Percentiles rank a stretch among this genome's conserved stretches.
Evolutionary conservation across 2,329 filamentous ascomycete species (phyloP).

Genomic region (Elsinoe ampelina): DNA sequence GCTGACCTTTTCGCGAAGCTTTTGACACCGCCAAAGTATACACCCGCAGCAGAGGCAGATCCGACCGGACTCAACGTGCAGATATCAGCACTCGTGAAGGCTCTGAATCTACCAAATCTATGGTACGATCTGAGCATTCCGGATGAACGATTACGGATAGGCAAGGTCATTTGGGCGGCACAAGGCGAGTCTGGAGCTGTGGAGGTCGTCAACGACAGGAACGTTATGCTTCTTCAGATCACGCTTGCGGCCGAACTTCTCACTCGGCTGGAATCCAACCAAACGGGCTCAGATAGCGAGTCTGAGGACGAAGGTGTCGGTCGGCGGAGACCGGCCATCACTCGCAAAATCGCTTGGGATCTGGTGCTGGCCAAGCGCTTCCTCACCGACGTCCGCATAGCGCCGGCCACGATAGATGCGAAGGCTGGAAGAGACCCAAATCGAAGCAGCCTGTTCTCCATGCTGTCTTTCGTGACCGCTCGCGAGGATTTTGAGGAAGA

Average conservation of each 20-base stretch:
- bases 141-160: constrained; percentile 38
- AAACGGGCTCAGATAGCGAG: constrained; percentile 25
- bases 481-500: constrained; percentile 18
- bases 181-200: constrained; percentile 23
- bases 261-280: constrained; percentile 38
- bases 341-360: constrained; percentile 48
- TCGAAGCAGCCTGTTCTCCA: constrained; percentile 22
- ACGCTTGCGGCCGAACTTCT: constrained; percentile 46
- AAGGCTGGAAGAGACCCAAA: constrained; percentile 10
- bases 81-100: constrained; percentile 36
- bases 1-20: constrained; percentile 22
- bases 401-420: constrained; percentile 21
- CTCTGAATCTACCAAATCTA: constrained; percentile 34
- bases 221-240: constrained; percentile 47
- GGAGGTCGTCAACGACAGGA: constrained; percentile 35
- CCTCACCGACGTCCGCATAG: constrained; percentile 41
- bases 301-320: constrained; percentile 31
- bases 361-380: constrained; percentile 45
- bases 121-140: constrained; percentile 41
- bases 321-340: constrained; percentile 29
- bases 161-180: constrained; percentile 38
- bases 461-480: constrained; percentile 21
- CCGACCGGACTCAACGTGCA: constrained; percentile 32
- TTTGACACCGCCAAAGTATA: constrained; percentile 18
- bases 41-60: constrained; percentile 1